Conservation (phyloP, 768 basidiomycete species). For the Pleurotus sapidus region DNA sequence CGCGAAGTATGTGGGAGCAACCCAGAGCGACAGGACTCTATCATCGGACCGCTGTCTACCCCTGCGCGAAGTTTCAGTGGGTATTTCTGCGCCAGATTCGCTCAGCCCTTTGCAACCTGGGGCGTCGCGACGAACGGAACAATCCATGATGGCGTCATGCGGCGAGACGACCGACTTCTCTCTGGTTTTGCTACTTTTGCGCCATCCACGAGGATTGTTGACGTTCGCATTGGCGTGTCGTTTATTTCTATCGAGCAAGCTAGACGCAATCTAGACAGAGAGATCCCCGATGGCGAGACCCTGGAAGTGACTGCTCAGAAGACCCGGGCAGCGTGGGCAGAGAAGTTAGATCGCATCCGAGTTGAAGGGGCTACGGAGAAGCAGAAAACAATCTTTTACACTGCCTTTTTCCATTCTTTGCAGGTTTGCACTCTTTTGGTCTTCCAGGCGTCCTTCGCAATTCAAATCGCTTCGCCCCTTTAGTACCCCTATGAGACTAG, state of each 20-base stretch:
- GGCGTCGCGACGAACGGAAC: conserved; percentile 41
- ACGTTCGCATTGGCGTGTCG: conserved; percentile 55
- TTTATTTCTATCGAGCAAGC: conserved; percentile 62
- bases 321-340: conserved; percentile 42
- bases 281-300: conserved; percentile 39
- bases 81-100: conserved; percentile 47
- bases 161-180: conserved; percentile 32
- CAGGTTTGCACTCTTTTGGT: conserved; percentile 17
- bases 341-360: conserved; percentile 42
- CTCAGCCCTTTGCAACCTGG: conserved; percentile 36
- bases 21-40: conserved; percentile 60
- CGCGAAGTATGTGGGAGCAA: conserved; percentile 56
- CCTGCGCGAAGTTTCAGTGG: conserved; percentile 29
- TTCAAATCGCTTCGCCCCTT: no score
- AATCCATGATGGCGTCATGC: conserved; percentile 18
- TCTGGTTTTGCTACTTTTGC: conserved; percentile 41
- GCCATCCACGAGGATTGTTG: conserved; percentile 25
- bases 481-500: conserved; percentile 60
- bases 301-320: conserved; percentile 41
- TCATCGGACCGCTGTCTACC: conserved; percentile 42
- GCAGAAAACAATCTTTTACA: conserved; percentile 41
- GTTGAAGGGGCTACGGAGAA: conserved; percentile 37
- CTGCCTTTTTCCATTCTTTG: conserved; percentile 28
- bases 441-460: no score
- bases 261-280: conserved; percentile 39